phyloP scores from a whole-genome alignment of 169 alveolate species.

The Theileria annulata region DNA sequence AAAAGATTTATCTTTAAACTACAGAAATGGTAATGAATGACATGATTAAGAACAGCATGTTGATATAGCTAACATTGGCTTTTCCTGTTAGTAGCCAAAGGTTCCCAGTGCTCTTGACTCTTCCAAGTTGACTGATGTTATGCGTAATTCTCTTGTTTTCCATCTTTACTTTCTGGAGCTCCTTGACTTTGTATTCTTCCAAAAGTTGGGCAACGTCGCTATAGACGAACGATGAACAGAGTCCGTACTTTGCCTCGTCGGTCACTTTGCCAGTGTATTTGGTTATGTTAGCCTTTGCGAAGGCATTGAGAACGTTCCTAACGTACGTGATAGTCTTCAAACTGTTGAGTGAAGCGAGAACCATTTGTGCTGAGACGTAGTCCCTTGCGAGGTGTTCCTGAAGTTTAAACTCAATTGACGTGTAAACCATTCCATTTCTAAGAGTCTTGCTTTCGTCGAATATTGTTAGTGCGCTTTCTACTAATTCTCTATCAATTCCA shows the following conservation, averaged over 20 bases:
- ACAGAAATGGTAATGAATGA: neutral
- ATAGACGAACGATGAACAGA: slow-evolving; percentile 35
- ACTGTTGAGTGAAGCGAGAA: slow-evolving; percentile 26
- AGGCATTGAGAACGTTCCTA: slow-evolving; percentile 31
- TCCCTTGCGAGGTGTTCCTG: slow-evolving; percentile 41
- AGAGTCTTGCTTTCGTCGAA: slow-evolving; percentile 27
- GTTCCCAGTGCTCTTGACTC: slow-evolving; percentile 60
- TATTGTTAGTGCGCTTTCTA: neutral
- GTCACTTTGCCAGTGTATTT: neutral
- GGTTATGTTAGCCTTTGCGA: slow-evolving; percentile 39
- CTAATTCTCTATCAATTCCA: slow-evolving; percentile 40
- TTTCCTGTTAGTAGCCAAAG: slow-evolving; percentile 9
- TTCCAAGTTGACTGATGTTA: slow-evolving; percentile 40
- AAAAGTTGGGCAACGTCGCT: slow-evolving; percentile 40
- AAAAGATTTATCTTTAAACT: neutral
- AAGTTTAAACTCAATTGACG: slow-evolving; percentile 17
- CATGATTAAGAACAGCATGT: neutral
- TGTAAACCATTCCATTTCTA: slow-evolving; percentile 38
- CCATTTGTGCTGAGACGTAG: slow-evolving; percentile 42
- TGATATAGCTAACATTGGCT: neutral
- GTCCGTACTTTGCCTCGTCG: slow-evolving; percentile 34
- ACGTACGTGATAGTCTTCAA: slow-evolving; percentile 37
- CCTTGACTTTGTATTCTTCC: slow-evolving; percentile 27
- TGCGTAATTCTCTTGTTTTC: slow-evolving; percentile 43
- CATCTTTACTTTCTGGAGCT: slow-evolving; percentile 8